Conservation (phyloP, 2,329 filamentous ascomycete genomes). For the Fusarium xyrophilum region DNA sequence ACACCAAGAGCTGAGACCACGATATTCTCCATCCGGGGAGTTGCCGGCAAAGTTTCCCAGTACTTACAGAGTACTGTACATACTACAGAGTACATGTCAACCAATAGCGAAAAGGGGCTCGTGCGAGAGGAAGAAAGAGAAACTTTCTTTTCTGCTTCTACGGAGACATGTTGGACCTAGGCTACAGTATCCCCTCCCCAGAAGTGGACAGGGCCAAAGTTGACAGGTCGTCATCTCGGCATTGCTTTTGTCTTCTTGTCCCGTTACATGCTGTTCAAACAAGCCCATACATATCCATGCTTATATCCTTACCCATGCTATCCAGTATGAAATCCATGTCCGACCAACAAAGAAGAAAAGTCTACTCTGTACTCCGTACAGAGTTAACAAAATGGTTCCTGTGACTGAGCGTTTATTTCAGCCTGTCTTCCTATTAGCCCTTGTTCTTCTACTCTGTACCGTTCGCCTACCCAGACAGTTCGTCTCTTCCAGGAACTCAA, state of each 20-base stretch:
- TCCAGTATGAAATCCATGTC: neutral
- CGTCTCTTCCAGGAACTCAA: neutral
- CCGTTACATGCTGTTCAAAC: neutral
- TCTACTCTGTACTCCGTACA: too few species aligned
- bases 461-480: conserved; percentile 10
- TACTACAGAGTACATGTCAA: neutral
- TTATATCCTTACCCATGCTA: neutral
- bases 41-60: neutral
- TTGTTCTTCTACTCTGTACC: neutral
- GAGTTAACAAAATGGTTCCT: neutral
- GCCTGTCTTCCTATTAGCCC: conserved; percentile 12
- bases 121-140: neutral
- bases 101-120: neutral
- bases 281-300: neutral
- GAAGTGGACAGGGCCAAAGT: neutral
- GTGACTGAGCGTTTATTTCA: conserved; percentile 24
- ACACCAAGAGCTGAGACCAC: conserved; percentile 3
- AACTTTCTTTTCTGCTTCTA: conserved; percentile 1
- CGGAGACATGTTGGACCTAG: neutral
- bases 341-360: conserved; percentile 5
- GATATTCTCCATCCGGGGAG: conserved; percentile 14
- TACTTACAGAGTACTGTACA: neutral
- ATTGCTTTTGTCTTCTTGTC: conserved; percentile 11
- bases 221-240: conserved; percentile 16
- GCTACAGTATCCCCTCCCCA: neutral